These are phyloP conservation scores for Saksenaea vasiformis DNA, from an alignment of 371 early-diverging fungal genomes.

Conservation along the genomic window DNA sequence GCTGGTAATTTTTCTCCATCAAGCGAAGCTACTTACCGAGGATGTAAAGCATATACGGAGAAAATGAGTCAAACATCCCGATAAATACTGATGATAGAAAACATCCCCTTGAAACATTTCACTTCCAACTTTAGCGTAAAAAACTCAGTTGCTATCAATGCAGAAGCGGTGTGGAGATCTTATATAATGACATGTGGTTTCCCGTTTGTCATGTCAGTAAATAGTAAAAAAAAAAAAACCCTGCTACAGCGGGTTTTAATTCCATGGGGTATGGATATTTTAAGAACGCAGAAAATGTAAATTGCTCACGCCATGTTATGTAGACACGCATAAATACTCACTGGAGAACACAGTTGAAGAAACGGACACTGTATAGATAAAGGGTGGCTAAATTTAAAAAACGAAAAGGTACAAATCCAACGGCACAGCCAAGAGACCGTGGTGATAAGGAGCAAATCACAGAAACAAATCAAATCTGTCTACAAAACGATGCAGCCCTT, in stretches of 20 bases:
- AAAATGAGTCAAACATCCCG: too few relatives aligned
- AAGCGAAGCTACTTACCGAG: too few relatives aligned
- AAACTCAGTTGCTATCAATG: too few relatives aligned
- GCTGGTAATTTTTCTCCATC: too few relatives aligned
- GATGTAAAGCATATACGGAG: too few relatives aligned
- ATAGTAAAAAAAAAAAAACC: background rate
- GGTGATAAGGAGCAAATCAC: conserved; percentile 5
- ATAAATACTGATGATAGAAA: too few relatives aligned
- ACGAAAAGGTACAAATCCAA: conserved; percentile 7
- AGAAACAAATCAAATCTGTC: conserved; percentile 11
- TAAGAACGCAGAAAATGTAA: background rate
- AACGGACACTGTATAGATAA: conserved; percentile 2
- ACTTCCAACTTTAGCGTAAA: too few relatives aligned
- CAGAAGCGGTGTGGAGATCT: too few relatives aligned
- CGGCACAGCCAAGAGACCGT: conserved; percentile 6
- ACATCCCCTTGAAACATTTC: too few relatives aligned
- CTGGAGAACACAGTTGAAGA: conserved; percentile 1
- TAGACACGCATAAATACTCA: background rate
- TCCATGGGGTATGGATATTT: background rate
- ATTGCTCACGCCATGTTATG: background rate
- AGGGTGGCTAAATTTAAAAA: background rate
- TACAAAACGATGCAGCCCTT: conserved; percentile 55
- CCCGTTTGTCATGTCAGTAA: background rate
- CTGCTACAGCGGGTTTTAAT: background rate
- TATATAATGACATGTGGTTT: too few relatives aligned